Evolutionary conservation across 805 yeast genomes (phyloP), one percentile per base, ranked within the genome.

Genomic region (Wickerhamomyces chambardii): DNA sequence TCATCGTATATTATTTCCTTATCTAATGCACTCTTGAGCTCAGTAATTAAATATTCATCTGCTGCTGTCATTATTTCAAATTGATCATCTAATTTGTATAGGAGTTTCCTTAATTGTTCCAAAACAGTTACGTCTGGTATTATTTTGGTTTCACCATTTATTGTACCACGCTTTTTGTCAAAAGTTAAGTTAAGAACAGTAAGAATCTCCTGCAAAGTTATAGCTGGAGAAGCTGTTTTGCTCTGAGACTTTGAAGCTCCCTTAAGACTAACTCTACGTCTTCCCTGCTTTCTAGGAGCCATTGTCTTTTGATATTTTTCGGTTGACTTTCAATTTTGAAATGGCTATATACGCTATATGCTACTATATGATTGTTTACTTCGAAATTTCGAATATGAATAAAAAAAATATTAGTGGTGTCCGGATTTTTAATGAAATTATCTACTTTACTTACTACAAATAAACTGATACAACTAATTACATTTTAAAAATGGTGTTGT

Each of bases 71-170:
- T 48, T 34, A 48, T 51, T 35, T 60, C 59, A 37, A 64, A 38
- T 34, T 56, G 60, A 15, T 46, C 54, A 46, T 61, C 63, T 39
- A 75, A 48, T 36, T 73, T 72, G 14, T 59, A 51, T 28, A 75
- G 51, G 5, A 65, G 55, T 36, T 64, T 64, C 34, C 44, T 34
- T 36, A 51, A 28, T 3, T 35, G 30, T 16, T 50, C 55, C 14
- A 51, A 31, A 1, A 30, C 29, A 1, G 35, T 6, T 16, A 61
- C 33, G 3, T 39, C 36, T 1, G 69, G 70, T 16, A 62, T 56
- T 6, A 71, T 64, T 2, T 68, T 58, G 0, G 73, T 61, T 15
- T 73, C 78, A 1, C 89, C 89, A 43, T 69, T 77, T 17, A 81
- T 55, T 35, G 73, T 54, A 2, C 87, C 87, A 15, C 70, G 61